Percentiles rank a stretch among this genome's conserved stretches.
phyloP scores from a whole-genome alignment of 225 moss, liverwort and hornwort species.

The Sphagnum tenellum region DNA sequence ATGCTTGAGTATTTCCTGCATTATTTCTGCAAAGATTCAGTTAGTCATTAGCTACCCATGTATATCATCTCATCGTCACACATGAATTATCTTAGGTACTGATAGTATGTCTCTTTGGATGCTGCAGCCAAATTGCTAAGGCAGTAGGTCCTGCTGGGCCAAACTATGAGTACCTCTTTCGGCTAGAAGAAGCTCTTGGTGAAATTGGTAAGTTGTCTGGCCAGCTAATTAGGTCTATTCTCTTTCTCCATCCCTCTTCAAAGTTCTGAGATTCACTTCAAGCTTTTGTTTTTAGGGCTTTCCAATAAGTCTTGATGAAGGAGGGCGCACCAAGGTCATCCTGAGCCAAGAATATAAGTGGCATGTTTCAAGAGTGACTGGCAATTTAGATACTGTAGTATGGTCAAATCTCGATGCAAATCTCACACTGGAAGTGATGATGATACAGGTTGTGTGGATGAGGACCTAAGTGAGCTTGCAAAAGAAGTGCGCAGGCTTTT shows the following conservation, averaged over 20 bases:
- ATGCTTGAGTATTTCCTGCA: not conserved
- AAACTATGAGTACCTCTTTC: slow-evolving; percentile 60
- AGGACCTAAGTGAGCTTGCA: slow-evolving; percentile 50
- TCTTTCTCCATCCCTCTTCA: not conserved
- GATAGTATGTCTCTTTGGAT: not conserved
- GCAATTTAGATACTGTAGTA: too few species aligned
- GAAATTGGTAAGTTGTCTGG: slow-evolving; percentile 54
- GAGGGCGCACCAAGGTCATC: too few species aligned
- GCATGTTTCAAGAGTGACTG: too few species aligned
- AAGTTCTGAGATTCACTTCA: not conserved
- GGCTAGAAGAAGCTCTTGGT: slow-evolving; percentile 58
- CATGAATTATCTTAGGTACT: too few species aligned
- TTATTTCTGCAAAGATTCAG: too few species aligned
- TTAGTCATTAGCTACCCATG: too few species aligned
- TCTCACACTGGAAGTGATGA: not conserved
- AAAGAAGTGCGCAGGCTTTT: slow-evolving; percentile 72
- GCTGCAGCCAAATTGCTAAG: slow-evolving; percentile 79
- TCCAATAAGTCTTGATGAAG: too few species aligned
- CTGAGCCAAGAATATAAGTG: too few species aligned
- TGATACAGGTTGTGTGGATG: slow-evolving; percentile 64
- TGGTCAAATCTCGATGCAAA: too few species aligned
- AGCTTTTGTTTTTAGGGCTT: not conserved
- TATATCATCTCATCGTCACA: too few species aligned
- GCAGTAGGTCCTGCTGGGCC: slow-evolving; percentile 85
- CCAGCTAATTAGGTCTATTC: too few species aligned